A percentile compares a stretch with the other conserved stretches of the same genome.
These are phyloP conservation scores for Kodamaea jinghongensis DNA, from an alignment of 805 yeast genomes.

Conservation along the genomic window DNA sequence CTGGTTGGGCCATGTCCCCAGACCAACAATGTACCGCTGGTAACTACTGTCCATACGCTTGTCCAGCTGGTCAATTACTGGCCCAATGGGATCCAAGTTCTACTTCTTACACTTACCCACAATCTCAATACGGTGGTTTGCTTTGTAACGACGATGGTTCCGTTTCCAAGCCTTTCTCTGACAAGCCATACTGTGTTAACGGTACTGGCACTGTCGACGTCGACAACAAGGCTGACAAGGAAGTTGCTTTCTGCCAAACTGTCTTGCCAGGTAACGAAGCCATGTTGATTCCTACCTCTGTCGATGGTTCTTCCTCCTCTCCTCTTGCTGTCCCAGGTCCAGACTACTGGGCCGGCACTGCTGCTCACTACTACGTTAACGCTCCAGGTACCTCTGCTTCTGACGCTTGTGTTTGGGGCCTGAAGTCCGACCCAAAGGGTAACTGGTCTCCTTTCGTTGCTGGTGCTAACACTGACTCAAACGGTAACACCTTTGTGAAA, in stretches of 20 bases:
- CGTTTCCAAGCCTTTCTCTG: slow-evolving; percentile 57
- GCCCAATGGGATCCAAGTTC: slow-evolving; percentile 84
- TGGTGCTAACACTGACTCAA: slow-evolving; percentile 77
- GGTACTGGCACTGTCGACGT: slow-evolving; percentile 76
- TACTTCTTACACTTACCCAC: slow-evolving; percentile 72
- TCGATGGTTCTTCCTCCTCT: slow-evolving; percentile 46
- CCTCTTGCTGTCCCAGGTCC: slow-evolving; percentile 82
- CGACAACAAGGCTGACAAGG: slow-evolving; percentile 51
- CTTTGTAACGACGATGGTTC: slow-evolving; percentile 72
- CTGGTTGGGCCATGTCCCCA: slow-evolving; percentile 85
- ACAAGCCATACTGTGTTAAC: slow-evolving; percentile 63
- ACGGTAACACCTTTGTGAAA: slow-evolving; percentile 72
- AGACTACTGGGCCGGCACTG: slow-evolving; percentile 80
- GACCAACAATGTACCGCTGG: slow-evolving; percentile 74
- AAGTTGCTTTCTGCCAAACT: slow-evolving; percentile 88
- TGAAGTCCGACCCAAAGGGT: slow-evolving; percentile 63
- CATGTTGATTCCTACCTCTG: slow-evolving; percentile 83
- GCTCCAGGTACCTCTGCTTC: slow-evolving; percentile 74
- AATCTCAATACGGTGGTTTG: slow-evolving; percentile 79
- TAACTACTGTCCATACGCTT: slow-evolving; percentile 87
- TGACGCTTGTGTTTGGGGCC: slow-evolving; percentile 87
- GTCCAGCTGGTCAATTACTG: slow-evolving; percentile 83
- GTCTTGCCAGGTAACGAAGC: slow-evolving; percentile 94
- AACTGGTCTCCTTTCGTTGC: slow-evolving; percentile 95
- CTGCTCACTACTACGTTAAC: slow-evolving; percentile 83